Percentiles rank a stretch among this genome's conserved stretches.
phyloP scores from a whole-genome alignment of 1,139 yeast species.

The Suhomyces coccinellae region DNA sequence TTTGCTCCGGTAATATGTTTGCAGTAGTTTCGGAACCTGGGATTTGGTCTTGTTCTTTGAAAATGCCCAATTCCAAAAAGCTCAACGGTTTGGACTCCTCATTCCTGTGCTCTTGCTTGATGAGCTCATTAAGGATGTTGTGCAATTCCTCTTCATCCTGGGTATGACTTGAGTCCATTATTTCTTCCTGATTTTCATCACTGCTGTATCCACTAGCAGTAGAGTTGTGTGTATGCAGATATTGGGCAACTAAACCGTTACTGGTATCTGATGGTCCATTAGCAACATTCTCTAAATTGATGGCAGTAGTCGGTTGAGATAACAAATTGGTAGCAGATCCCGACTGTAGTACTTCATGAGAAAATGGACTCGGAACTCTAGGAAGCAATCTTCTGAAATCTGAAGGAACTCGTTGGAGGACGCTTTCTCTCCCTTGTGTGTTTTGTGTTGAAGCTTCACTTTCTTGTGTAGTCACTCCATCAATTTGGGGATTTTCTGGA shows the following conservation, averaged over 20 bases:
- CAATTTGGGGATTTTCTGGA: not conserved
- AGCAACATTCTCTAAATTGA: conserved; percentile 20
- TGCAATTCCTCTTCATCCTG: conserved; percentile 34
- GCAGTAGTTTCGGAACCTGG: too few relatives aligned
- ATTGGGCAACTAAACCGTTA: conserved; percentile 3
- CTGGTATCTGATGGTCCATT: conserved; percentile 10
- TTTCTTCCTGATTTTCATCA: conserved; percentile 14
- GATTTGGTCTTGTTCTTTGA: not conserved
- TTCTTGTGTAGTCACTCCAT: not conserved
- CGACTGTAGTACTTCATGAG: not conserved
- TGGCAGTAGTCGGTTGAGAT: conserved; percentile 24
- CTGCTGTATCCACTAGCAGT: conserved; percentile 3
- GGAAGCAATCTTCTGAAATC: conserved; percentile 3
- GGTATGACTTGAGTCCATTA: conserved; percentile 14
- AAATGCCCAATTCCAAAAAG: conserved; percentile 14
- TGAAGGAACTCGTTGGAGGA: not conserved
- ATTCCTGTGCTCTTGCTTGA: conserved; percentile 18
- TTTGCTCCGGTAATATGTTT: not conserved
- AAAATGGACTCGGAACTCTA: conserved; percentile 3
- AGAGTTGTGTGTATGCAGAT: conserved; percentile 7
- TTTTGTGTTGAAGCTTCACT: not conserved
- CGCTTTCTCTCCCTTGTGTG: not conserved
- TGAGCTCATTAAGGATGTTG: conserved; percentile 27
- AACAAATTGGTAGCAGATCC: not conserved
- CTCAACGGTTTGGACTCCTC: conserved; percentile 2